Evolutionary conservation across 2,329 filamentous ascomycete genomes (phyloP).

Genomic region (Colletotrichum tofieldiae): DNA sequence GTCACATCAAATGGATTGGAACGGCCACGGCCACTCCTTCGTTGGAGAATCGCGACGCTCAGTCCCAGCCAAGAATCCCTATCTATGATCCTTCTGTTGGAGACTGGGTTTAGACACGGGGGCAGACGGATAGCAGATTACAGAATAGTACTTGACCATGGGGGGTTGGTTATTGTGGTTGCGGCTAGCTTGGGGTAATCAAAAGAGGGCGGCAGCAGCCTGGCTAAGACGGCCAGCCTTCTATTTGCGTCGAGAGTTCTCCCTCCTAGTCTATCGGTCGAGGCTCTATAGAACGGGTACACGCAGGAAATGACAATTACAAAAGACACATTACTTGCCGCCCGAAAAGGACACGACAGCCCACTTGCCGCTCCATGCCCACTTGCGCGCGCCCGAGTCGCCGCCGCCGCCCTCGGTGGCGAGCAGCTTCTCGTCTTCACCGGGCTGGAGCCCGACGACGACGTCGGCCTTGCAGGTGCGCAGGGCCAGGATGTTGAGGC

Average conservation of each 20-base stretch:
- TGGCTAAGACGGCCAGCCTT: neutral
- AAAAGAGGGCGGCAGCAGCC: neutral
- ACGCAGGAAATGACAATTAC: neutral
- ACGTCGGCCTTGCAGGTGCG: constrained; percentile 98
- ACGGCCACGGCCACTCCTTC: neutral
- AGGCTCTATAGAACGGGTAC: constrained; percentile 5
- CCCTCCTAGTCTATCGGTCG: constrained; percentile 14
- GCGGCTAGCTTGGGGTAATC: no score
- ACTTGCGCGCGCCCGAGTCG: constrained; percentile 80
- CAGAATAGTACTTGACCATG: neutral
- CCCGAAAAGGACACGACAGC: constrained; percentile 87
- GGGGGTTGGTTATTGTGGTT: no score
- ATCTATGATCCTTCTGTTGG: constrained; percentile 8
- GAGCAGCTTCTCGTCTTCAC: constrained; percentile 86
- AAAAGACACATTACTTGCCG: constrained; percentile 37
- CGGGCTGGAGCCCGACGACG: constrained; percentile 87
- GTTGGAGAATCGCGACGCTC: no score
- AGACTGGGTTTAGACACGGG: neutral
- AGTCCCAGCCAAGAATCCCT: constrained; percentile 3
- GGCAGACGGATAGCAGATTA: neutral
- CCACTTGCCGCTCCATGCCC: constrained; percentile 98
- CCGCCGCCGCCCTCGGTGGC: constrained; percentile 79
- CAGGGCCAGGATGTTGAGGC: constrained; percentile 87
- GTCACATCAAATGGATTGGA: neutral
- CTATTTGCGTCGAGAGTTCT: constrained; percentile 2